Evolutionary conservation across 805 yeast genomes (phyloP).

Genomic region (Candida morakotiae): DNA sequence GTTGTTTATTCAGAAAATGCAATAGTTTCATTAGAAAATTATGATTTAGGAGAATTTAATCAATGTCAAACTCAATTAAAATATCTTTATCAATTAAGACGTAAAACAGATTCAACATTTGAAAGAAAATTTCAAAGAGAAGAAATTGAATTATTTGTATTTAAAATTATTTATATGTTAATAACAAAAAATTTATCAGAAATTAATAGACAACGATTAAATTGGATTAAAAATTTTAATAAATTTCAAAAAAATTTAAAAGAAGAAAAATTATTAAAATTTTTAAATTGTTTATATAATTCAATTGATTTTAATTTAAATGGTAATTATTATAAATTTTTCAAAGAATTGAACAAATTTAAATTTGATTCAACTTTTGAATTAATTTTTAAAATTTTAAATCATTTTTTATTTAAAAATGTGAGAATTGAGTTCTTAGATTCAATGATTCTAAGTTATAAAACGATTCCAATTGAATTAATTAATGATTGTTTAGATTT

Average conservation of each 20-base stretch:
- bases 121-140: slow-evolving; percentile 11
- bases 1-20: slow-evolving; percentile 83
- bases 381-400: slow-evolving; percentile 20
- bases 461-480: slow-evolving; percentile 38
- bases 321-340: slow-evolving; percentile 45
- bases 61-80: slow-evolving; percentile 86
- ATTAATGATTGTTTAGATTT: slow-evolving; percentile 39
- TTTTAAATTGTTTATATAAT: slow-evolving; percentile 13
- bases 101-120: slow-evolving; percentile 26
- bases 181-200: slow-evolving; percentile 66
- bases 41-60: slow-evolving; percentile 90
- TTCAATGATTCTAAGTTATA: slow-evolving; percentile 54
- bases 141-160: slow-evolving; percentile 64
- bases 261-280: slow-evolving; percentile 13
- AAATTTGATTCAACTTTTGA: slow-evolving; percentile 9
- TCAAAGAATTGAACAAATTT: slow-evolving; percentile 24
- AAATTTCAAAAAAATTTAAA: slow-evolving; percentile 7
- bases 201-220: slow-evolving; percentile 38
- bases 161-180: slow-evolving; percentile 68
- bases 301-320: slow-evolving; percentile 14
- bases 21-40: slow-evolving; percentile 74
- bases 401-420: slow-evolving; percentile 48
- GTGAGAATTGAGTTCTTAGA: slow-evolving; percentile 56
- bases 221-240: slow-evolving; percentile 8
- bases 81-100: slow-evolving; percentile 45